Evolutionary conservation across 2,329 filamentous ascomycete species (phyloP).

Genomic region (Botryotinia narcissicola): DNA sequence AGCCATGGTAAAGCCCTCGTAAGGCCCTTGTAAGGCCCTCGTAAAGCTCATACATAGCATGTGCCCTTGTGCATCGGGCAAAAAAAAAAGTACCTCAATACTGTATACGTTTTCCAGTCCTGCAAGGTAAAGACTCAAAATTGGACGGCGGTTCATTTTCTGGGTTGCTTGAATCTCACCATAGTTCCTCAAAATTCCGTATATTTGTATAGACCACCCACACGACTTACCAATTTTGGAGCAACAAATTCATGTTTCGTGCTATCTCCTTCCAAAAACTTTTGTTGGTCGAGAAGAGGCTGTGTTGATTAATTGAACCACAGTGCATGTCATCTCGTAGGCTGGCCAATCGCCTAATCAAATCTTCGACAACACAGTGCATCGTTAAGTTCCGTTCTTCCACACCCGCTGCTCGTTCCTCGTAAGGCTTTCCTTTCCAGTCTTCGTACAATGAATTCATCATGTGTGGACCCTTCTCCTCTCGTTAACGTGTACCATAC

Average conservation of each 20-base stretch:
- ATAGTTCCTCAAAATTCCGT: not conserved
- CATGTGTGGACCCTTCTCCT: not conserved
- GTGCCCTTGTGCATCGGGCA: not conserved
- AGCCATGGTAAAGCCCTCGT: not conserved
- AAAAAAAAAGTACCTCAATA: too few species aligned
- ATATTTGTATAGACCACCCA: not conserved
- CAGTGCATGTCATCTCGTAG: not conserved
- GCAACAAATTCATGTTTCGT: not conserved
- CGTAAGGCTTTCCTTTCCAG: constrained; percentile 3
- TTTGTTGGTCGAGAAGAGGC: not conserved
- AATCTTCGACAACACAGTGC: not conserved
- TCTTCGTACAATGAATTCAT: not conserved
- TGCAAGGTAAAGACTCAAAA: not conserved
- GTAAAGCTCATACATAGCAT: not conserved
- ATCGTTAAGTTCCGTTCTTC: not conserved
- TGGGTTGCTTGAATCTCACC: not conserved
- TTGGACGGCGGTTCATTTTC: not conserved
- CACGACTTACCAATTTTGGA: not conserved
- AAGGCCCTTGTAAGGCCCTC: not conserved
- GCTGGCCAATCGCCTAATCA: not conserved
- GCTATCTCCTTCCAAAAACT: not conserved
- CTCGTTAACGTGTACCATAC: not conserved
- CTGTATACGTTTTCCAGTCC: not conserved
- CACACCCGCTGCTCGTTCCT: not conserved
- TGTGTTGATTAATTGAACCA: not conserved